phyloP scores from a whole-genome alignment of 169 alveolate genomes.

The Plasmodium sp. region DNA sequence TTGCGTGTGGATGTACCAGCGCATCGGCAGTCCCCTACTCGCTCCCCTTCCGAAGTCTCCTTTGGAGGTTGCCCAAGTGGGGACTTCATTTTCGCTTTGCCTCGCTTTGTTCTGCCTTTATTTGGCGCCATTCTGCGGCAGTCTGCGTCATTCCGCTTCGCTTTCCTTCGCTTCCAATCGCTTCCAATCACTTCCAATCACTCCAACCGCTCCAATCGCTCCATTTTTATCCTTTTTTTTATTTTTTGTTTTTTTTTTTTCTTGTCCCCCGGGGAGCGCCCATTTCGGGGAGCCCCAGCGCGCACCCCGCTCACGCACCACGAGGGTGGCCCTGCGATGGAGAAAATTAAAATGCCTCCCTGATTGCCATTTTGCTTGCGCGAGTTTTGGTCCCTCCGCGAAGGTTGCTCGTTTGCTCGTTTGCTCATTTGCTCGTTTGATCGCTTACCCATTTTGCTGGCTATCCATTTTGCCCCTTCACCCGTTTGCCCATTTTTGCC shows the following conservation, averaged over 20 bases:
- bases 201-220: not conserved
- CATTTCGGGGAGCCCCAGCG: not conserved
- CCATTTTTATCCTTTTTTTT: not conserved
- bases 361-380: not conserved
- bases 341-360: not conserved
- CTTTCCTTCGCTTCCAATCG: not conserved
- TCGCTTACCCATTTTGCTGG: not conserved
- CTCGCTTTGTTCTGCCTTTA: not conserved
- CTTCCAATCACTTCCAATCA: not conserved
- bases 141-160: not conserved
- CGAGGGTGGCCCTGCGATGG: not conserved
- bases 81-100: not conserved
- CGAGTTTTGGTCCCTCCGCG: not conserved
- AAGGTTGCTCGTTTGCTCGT: not conserved
- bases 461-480: not conserved
- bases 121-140: not conserved
- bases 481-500: not conserved
- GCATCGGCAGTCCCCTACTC: not conserved
- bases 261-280: not conserved
- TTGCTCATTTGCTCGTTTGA: not conserved
- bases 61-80: not conserved
- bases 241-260: no score
- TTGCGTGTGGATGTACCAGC: not conserved
- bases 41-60: not conserved
- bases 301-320: not conserved